phyloP scores from a whole-genome alignment of 805 yeast genomes.

The Barnettozyma sucrosica region DNA sequence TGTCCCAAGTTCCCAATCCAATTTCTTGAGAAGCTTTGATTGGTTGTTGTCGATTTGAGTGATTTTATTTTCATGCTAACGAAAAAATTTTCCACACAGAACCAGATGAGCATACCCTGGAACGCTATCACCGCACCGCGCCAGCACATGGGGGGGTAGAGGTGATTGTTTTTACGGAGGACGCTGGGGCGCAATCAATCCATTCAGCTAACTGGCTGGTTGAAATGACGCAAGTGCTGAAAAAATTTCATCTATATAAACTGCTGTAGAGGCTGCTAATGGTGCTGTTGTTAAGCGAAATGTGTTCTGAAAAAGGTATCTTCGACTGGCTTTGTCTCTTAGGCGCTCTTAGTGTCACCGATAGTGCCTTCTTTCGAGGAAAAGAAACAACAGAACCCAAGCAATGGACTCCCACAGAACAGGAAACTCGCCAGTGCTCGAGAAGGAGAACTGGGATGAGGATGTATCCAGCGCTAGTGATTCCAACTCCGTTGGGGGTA shows the following conservation, averaged over 20 bases:
- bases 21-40: too few species aligned
- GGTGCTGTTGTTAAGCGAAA: too few species aligned
- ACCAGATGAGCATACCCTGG: not conserved
- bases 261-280: not conserved
- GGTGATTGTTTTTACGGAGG: not conserved
- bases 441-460: not conserved
- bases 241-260: not conserved
- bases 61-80: too few species aligned
- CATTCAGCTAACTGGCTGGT: not conserved
- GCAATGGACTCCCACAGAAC: not conserved
- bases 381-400: too few species aligned
- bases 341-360: not conserved
- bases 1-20: too few species aligned
- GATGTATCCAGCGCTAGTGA: not conserved
- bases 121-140: too few species aligned
- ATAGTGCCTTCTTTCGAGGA: not conserved
- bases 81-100: too few species aligned
- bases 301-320: not conserved
- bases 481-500: not conserved
- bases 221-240: not conserved
- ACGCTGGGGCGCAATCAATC: not conserved
- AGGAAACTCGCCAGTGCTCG: not conserved
- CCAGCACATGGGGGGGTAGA: too few species aligned
- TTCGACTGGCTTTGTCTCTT: not conserved
- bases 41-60: not conserved